A percentile compares a stretch with the other conserved stretches of the same genome.
phyloP scores from a whole-genome alignment of 257 asterid species.

The Plantago elongata region DNA sequence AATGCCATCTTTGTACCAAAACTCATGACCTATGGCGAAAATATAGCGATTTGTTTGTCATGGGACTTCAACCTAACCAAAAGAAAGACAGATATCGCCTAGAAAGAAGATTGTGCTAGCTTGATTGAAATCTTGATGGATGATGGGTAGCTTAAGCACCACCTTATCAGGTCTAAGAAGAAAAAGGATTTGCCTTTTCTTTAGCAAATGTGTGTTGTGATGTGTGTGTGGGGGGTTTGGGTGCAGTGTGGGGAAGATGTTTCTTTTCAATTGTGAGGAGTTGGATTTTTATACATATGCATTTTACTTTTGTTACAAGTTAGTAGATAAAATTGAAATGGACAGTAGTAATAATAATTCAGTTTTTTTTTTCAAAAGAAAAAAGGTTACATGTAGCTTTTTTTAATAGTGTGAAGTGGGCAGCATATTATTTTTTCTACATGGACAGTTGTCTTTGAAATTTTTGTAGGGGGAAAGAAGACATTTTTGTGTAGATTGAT shows the following conservation, averaged over 20 bases:
- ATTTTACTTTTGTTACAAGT: slow-evolving; percentile 34
- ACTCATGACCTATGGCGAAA: slow-evolving; percentile 38
- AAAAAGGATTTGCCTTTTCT: slow-evolving; percentile 22
- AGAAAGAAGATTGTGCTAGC: slow-evolving; percentile 34
- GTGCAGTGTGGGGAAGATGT: slow-evolving; percentile 15
- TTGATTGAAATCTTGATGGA: slow-evolving; percentile 35
- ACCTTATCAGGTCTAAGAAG: slow-evolving; percentile 47
- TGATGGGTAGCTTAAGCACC: slow-evolving; percentile 43
- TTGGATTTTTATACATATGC: slow-evolving; percentile 32
- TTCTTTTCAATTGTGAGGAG: slow-evolving; percentile 28
- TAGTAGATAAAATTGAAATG: slow-evolving; percentile 18
- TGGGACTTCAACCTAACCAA: neutral
- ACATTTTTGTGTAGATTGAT: slow-evolving; percentile 40
- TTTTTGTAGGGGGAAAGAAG: slow-evolving; percentile 33
- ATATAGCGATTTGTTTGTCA: slow-evolving; percentile 2
- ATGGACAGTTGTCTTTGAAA: slow-evolving; percentile 74
- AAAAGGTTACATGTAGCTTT: neutral
- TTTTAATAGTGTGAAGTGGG: slow-evolving; percentile 35
- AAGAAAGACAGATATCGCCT: slow-evolving; percentile 19
- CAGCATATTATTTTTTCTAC: slow-evolving; percentile 43
- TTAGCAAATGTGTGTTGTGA: slow-evolving; percentile 4
- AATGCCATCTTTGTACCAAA: slow-evolving; percentile 58
- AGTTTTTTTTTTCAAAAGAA: slow-evolving; percentile 3
- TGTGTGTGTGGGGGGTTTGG: slow-evolving; percentile 22
- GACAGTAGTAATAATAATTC: slow-evolving; percentile 9